Base-by-base conservation (phyloP, 2,329 filamentous ascomycete species). In the Talaromyces pinophilus region DNA sequence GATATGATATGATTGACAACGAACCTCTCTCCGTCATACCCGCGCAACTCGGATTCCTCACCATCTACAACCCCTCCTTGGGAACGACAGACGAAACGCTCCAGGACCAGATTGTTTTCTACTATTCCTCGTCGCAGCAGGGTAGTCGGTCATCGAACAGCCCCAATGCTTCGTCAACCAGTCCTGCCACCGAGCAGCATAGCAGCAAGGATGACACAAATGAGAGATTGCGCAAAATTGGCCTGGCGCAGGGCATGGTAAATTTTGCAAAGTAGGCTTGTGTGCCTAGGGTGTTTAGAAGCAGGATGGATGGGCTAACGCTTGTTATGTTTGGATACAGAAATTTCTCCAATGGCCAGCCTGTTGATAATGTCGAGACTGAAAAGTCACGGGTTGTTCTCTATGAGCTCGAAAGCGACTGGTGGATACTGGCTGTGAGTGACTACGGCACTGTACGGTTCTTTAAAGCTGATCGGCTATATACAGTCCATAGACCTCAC, bases 241-340 rank as follows among this genome's bases (percentile, higher is more conserved):
- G 95, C 44, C 87, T 99, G 69, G 95, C 95, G 48, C 95, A 99
- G 81, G 95, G 93, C 76, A 97, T 98, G 90, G 90, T 96, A 67
- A 91, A 89, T 76, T 99, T 99, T 81, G 91, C 92, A 71, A 87
- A 84, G 86, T 89, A 86, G 84, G 86, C 88, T 80, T 40, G 48
- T 55, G 25, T 60, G 57, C 57, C 57, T 60, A 42, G 38, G 40
- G 6, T 30, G 40, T 54, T 48, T 33, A 38, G 64, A 44, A 25
- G 22, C 17, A 62, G 22, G 13, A 38, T 38, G 10, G 7, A 30
- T 33, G 46, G 71, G 72, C 63, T 76, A 68, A 59, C 66, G 63
- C 30, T 62, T 62, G 46, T 67, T 48, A 44, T 67, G 35, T 69
- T 60, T 15, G 22, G 22, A 17, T 59, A 17, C 73, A 90, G 89